A percentile compares a stretch with the other conserved stretches of the same genome.
These are phyloP conservation scores for Psilocybe mexicana DNA, from an alignment of 1,284 basidiomycete species.

Conservation along the genomic window DNA sequence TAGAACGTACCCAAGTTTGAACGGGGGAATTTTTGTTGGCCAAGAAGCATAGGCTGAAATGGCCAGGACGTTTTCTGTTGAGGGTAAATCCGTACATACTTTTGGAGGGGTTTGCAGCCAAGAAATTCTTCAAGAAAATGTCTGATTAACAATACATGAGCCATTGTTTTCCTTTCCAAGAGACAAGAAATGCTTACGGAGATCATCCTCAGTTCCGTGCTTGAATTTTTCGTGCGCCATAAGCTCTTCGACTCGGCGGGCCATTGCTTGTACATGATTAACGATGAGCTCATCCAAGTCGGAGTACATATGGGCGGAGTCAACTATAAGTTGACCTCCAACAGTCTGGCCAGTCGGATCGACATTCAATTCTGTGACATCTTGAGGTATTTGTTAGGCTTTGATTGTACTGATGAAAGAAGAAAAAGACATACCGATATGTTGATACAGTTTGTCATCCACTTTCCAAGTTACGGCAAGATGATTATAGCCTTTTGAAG, in stretches of 20 bases:
- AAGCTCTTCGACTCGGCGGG: conserved; percentile 91
- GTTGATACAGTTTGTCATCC: conserved; percentile 94
- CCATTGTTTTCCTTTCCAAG: conserved; percentile 2
- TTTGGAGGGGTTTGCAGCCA: conserved; percentile 91
- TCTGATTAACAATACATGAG: conserved; percentile 46
- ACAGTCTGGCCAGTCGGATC: conserved; percentile 69
- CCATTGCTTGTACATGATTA: conserved; percentile 95
- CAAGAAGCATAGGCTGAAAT: conserved; percentile 93
- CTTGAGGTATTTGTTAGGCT: conserved; percentile 40
- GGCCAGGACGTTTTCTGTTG: conserved; percentile 88
- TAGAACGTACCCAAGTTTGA: conserved; percentile 78
- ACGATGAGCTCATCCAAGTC: conserved; percentile 98
- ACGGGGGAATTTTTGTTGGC: conserved; percentile 90
- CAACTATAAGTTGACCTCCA: conserved; percentile 79
- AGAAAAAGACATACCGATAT: conserved; percentile 70
- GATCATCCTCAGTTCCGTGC: conserved; percentile 82
- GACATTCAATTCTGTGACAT: conserved; percentile 87
- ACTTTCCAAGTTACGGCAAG: conserved; percentile 99
- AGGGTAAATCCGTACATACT: conserved; percentile 97
- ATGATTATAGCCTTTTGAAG: conserved; percentile 92
- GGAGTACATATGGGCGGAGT: conserved; percentile 81
- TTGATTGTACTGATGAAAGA: conserved; percentile 7
- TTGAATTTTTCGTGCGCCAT: conserved; percentile 98
- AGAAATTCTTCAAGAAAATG: conserved; percentile 85
- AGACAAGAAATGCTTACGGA: conserved; percentile 59